Conservation (phyloP, 129 eudicot genomes). For the Deinandra increscens region DNA sequence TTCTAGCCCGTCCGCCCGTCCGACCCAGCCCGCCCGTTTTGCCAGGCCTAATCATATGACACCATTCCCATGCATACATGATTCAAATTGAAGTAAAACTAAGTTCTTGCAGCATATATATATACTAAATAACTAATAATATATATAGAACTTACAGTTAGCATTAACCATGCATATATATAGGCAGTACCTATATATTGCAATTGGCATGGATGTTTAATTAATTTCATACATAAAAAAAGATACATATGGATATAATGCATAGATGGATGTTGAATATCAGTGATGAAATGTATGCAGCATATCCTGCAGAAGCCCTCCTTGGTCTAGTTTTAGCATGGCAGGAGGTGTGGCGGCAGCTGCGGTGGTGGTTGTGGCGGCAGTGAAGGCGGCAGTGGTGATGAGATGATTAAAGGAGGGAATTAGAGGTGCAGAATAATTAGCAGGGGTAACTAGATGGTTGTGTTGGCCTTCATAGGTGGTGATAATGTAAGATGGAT, state of each 20-base stretch:
- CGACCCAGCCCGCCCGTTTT: too few relatives aligned
- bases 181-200: neutral
- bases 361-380: neutral
- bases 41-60: too few relatives aligned
- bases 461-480: slow-evolving; percentile 88
- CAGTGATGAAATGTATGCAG: slow-evolving; percentile 10
- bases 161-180: slow-evolving; percentile 11
- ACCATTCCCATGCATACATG: slow-evolving; percentile 18
- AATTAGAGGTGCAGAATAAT: neutral
- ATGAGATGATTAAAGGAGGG: slow-evolving; percentile 14
- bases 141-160: slow-evolving; percentile 1
- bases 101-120: slow-evolving; percentile 21
- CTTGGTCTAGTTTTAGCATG: slow-evolving; percentile 24
- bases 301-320: slow-evolving; percentile 35
- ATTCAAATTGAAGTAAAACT: slow-evolving; percentile 13
- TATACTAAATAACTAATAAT: neutral
- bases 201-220: neutral
- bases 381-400: neutral
- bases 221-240: neutral
- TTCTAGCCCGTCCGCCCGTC: too few relatives aligned
- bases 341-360: slow-evolving; percentile 12
- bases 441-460: slow-evolving; percentile 45
- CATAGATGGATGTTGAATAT: neutral
- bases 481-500: slow-evolving; percentile 62
- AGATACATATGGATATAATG: too few relatives aligned